phyloP scores from a whole-genome alignment of 148 eudicot species.

The Talinum fruticosum region DNA sequence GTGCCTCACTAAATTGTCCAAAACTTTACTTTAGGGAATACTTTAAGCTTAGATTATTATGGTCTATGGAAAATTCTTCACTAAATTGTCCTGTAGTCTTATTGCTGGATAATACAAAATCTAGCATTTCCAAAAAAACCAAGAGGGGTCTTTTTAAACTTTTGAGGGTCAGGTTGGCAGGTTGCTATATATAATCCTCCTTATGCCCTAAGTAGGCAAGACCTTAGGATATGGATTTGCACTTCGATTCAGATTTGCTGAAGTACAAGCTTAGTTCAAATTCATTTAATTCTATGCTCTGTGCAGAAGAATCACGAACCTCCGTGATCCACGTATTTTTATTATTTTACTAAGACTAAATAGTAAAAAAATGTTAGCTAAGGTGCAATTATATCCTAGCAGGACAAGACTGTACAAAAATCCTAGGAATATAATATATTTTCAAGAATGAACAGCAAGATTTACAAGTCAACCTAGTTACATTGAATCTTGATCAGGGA shows the following conservation, averaged over 20 bases:
- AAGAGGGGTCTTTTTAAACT: neutral
- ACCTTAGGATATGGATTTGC: neutral
- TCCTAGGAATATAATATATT: no score
- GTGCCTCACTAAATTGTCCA: neutral
- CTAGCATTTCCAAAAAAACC: neutral
- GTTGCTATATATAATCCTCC: neutral
- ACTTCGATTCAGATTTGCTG: neutral
- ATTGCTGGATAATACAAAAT: neutral
- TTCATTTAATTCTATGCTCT: no score
- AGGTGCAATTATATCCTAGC: no score
- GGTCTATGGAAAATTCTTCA: neutral
- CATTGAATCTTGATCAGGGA: no score
- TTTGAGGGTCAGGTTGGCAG: neutral
- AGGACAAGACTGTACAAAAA: no score
- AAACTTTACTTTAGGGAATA: neutral
- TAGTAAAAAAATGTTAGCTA: no score
- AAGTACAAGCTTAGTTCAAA: neutral
- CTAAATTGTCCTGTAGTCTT: neutral
- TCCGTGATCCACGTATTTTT: no score
- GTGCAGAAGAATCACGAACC: no score
- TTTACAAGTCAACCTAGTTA: no score
- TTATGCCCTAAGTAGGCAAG: neutral
- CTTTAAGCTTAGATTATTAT: neutral
- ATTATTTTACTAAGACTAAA: no score
- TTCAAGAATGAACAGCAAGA: no score